A percentile compares a stretch with the other conserved stretches of the same genome.
These are phyloP conservation scores for Thelonectria discophora DNA, from an alignment of 2,329 filamentous ascomycete genomes.

Conservation along the genomic window DNA sequence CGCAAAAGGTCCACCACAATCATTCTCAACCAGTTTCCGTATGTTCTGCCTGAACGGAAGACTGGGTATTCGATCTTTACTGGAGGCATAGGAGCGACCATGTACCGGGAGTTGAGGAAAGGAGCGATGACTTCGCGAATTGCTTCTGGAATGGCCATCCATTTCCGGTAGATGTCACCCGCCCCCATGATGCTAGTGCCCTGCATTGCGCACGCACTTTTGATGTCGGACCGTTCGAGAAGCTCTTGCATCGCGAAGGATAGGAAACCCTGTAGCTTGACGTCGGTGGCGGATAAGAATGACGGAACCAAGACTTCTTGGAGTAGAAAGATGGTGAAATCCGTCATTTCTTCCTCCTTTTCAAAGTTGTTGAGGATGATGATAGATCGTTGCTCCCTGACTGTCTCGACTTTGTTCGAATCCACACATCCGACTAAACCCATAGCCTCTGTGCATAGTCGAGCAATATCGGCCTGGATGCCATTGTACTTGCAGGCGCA, in stretches of 20 bases:
- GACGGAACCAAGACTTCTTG: constrained; percentile 89
- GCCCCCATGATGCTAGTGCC: constrained; percentile 55
- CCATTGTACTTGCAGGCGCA: constrained; percentile 83
- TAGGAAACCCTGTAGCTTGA: constrained; percentile 86
- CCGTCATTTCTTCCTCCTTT: constrained; percentile 77
- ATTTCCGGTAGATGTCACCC: constrained; percentile 74
- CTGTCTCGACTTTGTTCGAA: constrained; percentile 84
- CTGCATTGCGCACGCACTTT: constrained; percentile 58
- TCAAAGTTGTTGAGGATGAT: constrained; percentile 90
- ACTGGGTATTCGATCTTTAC: constrained; percentile 77
- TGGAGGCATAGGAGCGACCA: constrained; percentile 69
- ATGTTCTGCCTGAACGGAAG: constrained; percentile 73
- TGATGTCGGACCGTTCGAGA: constrained; percentile 79
- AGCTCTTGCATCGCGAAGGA: constrained; percentile 96
- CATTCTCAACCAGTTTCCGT: constrained; percentile 81
- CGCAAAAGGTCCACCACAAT: constrained; percentile 85
- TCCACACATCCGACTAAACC: constrained; percentile 93
- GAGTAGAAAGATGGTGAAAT: constrained; percentile 86
- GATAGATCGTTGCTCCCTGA: constrained; percentile 81
- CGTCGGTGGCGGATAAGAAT: constrained; percentile 90
- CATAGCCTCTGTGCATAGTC: constrained; percentile 81
- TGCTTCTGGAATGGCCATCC: constrained; percentile 78
- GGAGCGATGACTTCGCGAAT: constrained; percentile 86
- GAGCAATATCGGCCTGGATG: constrained; percentile 71
- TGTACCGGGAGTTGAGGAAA: constrained; percentile 85